phyloP scores from a whole-genome alignment of 2,329 filamentous ascomycete species.

The Monosporascus cannonballus region DNA sequence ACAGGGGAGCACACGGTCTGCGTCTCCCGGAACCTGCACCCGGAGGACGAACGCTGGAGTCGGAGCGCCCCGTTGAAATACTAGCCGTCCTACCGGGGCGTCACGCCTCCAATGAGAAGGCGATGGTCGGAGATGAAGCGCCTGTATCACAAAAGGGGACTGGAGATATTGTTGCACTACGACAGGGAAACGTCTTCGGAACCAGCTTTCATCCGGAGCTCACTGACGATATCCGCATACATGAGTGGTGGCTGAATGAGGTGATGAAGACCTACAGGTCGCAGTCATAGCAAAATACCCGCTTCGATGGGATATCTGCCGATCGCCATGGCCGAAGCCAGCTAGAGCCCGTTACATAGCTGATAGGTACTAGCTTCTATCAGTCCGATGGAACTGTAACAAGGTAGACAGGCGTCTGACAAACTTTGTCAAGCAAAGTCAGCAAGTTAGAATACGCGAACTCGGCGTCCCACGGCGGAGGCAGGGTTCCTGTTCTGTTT shows the following conservation, averaged over 20 bases:
- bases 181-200: constrained; percentile 86
- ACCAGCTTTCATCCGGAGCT: constrained; percentile 96
- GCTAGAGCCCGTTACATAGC: too few relatives aligned
- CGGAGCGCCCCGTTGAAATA: constrained; percentile 35
- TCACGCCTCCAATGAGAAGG: constrained; percentile 31
- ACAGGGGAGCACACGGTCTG: constrained; percentile 27
- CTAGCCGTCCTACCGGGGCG: constrained; percentile 44
- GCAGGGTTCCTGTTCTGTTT: too few relatives aligned
- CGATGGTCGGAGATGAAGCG: constrained; percentile 23
- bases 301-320: too few relatives aligned
- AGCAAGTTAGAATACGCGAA: too few relatives aligned
- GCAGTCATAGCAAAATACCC: neutral
- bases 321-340: too few relatives aligned
- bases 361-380: too few relatives aligned
- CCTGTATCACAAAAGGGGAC: constrained; percentile 33
- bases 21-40: constrained; percentile 18
- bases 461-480: too few relatives aligned
- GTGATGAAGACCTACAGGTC: constrained; percentile 37
- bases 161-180: constrained; percentile 80
- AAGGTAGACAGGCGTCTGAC: too few relatives aligned
- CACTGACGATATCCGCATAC: constrained; percentile 81
- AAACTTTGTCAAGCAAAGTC: too few relatives aligned
- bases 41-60: constrained; percentile 9
- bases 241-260: constrained; percentile 86
- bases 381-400: too few relatives aligned